These are phyloP conservation scores for Spathaspora passalidarum DNA, from an alignment of 805 yeast species.

Conservation along the genomic window DNA sequence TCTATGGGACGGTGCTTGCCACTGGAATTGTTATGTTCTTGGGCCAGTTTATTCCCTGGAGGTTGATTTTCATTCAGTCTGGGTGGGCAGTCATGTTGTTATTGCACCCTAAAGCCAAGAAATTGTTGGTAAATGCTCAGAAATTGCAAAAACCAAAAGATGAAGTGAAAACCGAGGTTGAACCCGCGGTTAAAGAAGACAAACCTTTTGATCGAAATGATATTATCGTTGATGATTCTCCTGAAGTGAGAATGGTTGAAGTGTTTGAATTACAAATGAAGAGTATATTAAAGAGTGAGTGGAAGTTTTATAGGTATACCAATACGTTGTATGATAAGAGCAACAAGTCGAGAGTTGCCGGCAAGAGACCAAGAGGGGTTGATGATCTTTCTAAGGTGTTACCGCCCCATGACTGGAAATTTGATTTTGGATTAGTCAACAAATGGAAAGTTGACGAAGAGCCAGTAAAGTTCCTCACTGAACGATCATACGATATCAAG, in stretches of 20 bases:
- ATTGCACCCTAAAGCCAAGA: slow-evolving; percentile 59
- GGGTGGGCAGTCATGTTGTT: slow-evolving; percentile 56
- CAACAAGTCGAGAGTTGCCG: slow-evolving; percentile 38
- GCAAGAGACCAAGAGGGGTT: slow-evolving; percentile 66
- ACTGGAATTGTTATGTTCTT: slow-evolving; percentile 41
- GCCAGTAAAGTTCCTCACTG: slow-evolving; percentile 50
- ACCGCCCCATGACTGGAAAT: slow-evolving; percentile 77
- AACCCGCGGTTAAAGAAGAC: slow-evolving; percentile 7
- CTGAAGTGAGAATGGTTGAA: slow-evolving; percentile 63
- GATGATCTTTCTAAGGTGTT: slow-evolving; percentile 48
- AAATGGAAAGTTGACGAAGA: slow-evolving; percentile 65
- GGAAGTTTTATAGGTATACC: slow-evolving; percentile 62
- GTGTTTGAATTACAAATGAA: slow-evolving; percentile 72
- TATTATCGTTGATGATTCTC: slow-evolving; percentile 68
- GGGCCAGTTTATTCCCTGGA: slow-evolving; percentile 63
- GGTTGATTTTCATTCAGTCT: slow-evolving; percentile 47
- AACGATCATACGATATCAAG: slow-evolving; percentile 33
- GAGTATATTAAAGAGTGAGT: slow-evolving; percentile 56
- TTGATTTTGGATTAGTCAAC: slow-evolving; percentile 47
- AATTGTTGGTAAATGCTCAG: slow-evolving; percentile 23
- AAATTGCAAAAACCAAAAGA: slow-evolving; percentile 13
- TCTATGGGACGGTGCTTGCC: slow-evolving; percentile 31
- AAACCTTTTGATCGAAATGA: slow-evolving; percentile 40
- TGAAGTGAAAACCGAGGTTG: slow-evolving; percentile 19
- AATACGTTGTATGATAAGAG: slow-evolving; percentile 50